Percentiles rank a stretch among this genome's conserved stretches.
phyloP scores from a whole-genome alignment of 495 filamentous ascomycete species.

The Jackrogersella multiformis region DNA sequence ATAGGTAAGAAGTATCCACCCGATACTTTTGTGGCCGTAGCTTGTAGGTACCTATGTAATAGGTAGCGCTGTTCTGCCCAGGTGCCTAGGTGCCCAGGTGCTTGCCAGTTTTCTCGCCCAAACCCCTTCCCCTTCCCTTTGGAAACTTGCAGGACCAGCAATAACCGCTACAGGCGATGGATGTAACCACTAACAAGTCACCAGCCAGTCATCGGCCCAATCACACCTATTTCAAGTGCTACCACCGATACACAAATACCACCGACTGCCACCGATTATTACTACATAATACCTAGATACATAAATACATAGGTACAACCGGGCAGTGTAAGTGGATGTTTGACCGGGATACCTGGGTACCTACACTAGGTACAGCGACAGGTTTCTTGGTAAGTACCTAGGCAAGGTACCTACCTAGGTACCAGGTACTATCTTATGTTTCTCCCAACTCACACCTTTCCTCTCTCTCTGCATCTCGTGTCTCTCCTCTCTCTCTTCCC shows the following conservation, averaged over 20 bases:
- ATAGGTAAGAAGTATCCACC: too few relatives aligned
- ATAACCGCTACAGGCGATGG: slow-evolving; percentile 12
- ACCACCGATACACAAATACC: background rate
- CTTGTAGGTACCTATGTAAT: too few relatives aligned
- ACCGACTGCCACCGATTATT: too few relatives aligned
- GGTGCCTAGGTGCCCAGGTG: too few relatives aligned
- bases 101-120: too few relatives aligned
- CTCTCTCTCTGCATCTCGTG: slow-evolving; percentile 25
- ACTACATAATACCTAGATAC: background rate
- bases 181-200: slow-evolving; percentile 38
- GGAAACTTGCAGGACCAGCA: too few relatives aligned
- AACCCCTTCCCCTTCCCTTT: too few relatives aligned
- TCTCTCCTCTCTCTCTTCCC: slow-evolving; percentile 26
- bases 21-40: background rate
- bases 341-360: background rate
- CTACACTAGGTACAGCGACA: too few relatives aligned
- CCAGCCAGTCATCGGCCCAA: slow-evolving; percentile 20
- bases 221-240: slow-evolving; percentile 14
- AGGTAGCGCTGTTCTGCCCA: too few relatives aligned
- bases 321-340: too few relatives aligned
- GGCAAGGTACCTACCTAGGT: slow-evolving; percentile 10
- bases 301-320: background rate
- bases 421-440: slow-evolving; percentile 16
- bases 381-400: too few relatives aligned
- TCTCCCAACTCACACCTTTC: slow-evolving; percentile 15